A percentile compares a stretch with the other conserved stretches of the same genome.
phyloP scores from a whole-genome alignment of 345 rosid genomes.

The Linum usitatissimum region DNA sequence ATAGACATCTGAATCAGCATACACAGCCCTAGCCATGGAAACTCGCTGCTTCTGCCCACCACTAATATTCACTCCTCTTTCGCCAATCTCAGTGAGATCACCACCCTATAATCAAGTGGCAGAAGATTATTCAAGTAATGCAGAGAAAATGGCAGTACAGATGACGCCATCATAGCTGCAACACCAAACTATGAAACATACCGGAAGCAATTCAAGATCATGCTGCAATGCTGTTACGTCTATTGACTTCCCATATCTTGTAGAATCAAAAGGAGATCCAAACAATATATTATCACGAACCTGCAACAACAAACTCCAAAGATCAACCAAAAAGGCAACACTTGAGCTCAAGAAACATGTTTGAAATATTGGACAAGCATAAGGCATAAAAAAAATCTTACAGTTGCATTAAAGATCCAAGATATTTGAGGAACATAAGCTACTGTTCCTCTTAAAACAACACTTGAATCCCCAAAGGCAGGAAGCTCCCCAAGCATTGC shows the following conservation, averaged over 20 bases:
- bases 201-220: conserved; percentile 87
- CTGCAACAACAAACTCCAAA: conserved; percentile 27
- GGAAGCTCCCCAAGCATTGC: conserved; percentile 99
- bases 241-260: conserved; percentile 69
- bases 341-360: not conserved
- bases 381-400: conserved; percentile 27
- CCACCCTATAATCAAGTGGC: conserved; percentile 60
- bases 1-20: conserved; percentile 82
- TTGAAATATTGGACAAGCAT: not conserved
- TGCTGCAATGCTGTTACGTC: conserved; percentile 87
- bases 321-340: conserved; percentile 6
- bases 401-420: conserved; percentile 99
- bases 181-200: conserved; percentile 28
- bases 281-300: conserved; percentile 89
- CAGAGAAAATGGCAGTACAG: not conserved
- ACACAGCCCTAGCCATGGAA: conserved; percentile 96
- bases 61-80: conserved; percentile 98
- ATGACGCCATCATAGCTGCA: conserved; percentile 7
- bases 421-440: conserved; percentile 99
- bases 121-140: conserved; percentile 15
- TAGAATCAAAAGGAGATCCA: conserved; percentile 70
- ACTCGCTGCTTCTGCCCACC: conserved; percentile 99
- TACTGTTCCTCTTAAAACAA: conserved; percentile 62
- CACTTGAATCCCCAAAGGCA: conserved; percentile 50
- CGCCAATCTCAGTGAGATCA: conserved; percentile 99